These are phyloP conservation scores for Ogataea allantospora DNA, from an alignment of 805 yeast species.

Conservation along the genomic window DNA sequence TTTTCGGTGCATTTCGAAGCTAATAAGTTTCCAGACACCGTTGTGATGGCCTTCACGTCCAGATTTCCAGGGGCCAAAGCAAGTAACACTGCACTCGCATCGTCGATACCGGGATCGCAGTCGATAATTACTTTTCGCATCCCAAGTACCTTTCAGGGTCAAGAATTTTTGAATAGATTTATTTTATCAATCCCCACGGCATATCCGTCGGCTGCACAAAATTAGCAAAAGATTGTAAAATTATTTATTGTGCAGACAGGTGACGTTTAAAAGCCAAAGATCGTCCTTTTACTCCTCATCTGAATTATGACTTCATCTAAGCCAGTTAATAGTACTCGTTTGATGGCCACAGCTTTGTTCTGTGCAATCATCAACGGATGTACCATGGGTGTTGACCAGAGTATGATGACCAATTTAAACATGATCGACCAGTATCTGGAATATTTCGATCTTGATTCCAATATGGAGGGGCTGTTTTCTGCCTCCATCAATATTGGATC, in stretches of 20 bases:
- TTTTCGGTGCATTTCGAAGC: slow-evolving; percentile 25
- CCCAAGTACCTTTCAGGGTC: background rate
- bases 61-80: slow-evolving; percentile 25
- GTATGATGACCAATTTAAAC: slow-evolving; percentile 29
- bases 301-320: slow-evolving; percentile 1
- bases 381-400: slow-evolving; percentile 31
- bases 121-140: slow-evolving; percentile 25
- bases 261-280: background rate
- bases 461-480: slow-evolving; percentile 27
- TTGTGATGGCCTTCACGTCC: slow-evolving; percentile 29
- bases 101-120: slow-evolving; percentile 31
- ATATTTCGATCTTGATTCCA: slow-evolving; percentile 25
- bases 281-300: background rate
- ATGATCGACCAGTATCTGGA: slow-evolving; percentile 26
- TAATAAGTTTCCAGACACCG: slow-evolving; percentile 28
- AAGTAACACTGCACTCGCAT: slow-evolving; percentile 25
- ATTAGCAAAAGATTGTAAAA: background rate
- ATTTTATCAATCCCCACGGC: slow-evolving; percentile 12
- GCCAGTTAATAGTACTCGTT: slow-evolving; percentile 16
- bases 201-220: slow-evolving; percentile 8
- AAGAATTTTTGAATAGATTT: too few relatives aligned
- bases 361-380: slow-evolving; percentile 28
- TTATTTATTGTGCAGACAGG: slow-evolving; percentile 1
- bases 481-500: slow-evolving; percentile 30
- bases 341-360: slow-evolving; percentile 24